Evolutionary conservation across 2,329 filamentous ascomycete species (phyloP), one percentile per base, ranked within the genome.

Genomic region (Periconia sp.): DNA sequence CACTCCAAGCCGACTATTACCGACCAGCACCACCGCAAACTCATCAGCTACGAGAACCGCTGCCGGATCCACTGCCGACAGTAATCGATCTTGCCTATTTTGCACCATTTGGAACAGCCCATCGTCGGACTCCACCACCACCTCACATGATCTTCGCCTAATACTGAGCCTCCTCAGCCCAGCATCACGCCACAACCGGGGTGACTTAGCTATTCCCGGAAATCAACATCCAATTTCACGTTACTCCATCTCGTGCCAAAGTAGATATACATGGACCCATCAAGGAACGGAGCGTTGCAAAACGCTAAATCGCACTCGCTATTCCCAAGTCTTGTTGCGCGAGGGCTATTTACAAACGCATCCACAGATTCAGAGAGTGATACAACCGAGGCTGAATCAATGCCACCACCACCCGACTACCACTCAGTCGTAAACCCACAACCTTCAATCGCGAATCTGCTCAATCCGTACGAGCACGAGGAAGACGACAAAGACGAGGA

Each of bases 401-500:
- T 56, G 49, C 52, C 54, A 28, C 52, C 60, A 45, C 63, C 62
- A 16, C 64, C 64, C 17, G 57, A 63, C 13, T 68, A 66, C 48
- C 53, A 68, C 43, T 56, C 51, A 31, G 52, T 66, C 31, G 53
- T 61, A 10, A 52, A 65, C 30, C 46, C 61, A 6, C 43, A 38
- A 22, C 44, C 50, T 16, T 48, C 56, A 12, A 52, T 54, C 31
- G 46, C 56, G 19, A 56, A 52, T 15, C 45, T 57, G 35, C 36
- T 44, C n/a, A 56, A 43, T 13, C 52, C 58, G 1, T 63, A 61
- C 24, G 36, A 46, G 23, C 21, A 36, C 2, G 31, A 35, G 13
- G 41, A 52, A 16, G 47, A 53, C 15, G 48, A 56, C 21, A 42
- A 50, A 15, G 51, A 59, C 16, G 46, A 50, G 6, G 54, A 58